A percentile compares a stretch with the other conserved stretches of the same genome.
Conservation (phyloP, 2,329 filamentous ascomycete species). For the Sporothrix mexicana region DNA sequence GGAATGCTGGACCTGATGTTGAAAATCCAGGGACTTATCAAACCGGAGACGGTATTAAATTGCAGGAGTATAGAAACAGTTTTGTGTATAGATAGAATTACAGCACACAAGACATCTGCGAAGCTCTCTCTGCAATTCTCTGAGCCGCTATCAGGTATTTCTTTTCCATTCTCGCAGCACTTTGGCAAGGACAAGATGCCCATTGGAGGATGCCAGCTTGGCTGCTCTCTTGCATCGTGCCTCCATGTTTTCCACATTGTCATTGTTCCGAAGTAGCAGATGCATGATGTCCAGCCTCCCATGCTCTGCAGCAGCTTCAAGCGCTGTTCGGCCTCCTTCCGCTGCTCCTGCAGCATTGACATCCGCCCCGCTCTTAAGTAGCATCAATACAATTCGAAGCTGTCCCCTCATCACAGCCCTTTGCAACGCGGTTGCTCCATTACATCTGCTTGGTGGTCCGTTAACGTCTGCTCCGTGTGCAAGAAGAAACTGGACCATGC, state of each 20-base stretch:
- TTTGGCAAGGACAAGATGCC: constrained; percentile 12
- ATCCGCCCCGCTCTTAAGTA: not conserved
- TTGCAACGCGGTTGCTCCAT: constrained; percentile 11
- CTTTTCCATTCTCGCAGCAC: constrained; percentile 18
- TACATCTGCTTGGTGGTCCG: not conserved
- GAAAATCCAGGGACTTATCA: too few relatives aligned
- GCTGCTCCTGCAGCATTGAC: not conserved
- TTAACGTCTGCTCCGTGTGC: constrained; percentile 5
- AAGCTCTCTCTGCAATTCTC: not conserved
- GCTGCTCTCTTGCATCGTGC: constrained; percentile 3
- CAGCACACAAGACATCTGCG: not conserved
- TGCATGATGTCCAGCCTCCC: constrained; percentile 18
- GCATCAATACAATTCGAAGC: not conserved
- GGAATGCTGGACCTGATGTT: too few relatives aligned
- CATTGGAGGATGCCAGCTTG: not conserved
- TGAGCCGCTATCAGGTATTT: not conserved
- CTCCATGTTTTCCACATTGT: constrained; percentile 1
- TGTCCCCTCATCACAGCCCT: not conserved
- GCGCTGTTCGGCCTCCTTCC: not conserved
- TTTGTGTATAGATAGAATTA: not conserved
- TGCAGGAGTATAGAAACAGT: not conserved
- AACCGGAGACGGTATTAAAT: too few relatives aligned
- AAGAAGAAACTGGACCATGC: constrained; percentile 13
- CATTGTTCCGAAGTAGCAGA: not conserved
- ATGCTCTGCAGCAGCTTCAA: not conserved